Conservation (phyloP, 148 eudicot genomes). For the Talinum fruticosum region DNA sequence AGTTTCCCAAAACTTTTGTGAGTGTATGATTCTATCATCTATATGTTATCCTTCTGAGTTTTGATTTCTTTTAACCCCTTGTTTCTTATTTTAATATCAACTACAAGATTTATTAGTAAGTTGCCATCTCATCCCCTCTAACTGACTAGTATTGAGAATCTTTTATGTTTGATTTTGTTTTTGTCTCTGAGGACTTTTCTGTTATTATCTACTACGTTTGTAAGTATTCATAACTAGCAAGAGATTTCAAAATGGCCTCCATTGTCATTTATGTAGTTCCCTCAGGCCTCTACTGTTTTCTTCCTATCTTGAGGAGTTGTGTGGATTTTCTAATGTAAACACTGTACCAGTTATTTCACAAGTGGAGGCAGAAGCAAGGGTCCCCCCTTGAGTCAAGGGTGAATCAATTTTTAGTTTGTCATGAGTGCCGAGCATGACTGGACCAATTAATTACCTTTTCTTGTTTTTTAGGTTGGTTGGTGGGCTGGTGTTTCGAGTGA, state of each 20-base stretch:
- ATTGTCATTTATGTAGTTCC: not conserved
- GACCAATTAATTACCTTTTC: not conserved
- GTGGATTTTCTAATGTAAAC: not conserved
- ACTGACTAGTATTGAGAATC: not conserved
- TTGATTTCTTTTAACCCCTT: not conserved
- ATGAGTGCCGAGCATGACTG: not conserved
- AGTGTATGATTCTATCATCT: not conserved
- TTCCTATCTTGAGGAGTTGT: not conserved
- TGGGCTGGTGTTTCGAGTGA: slow-evolving; percentile 94
- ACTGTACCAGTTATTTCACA: not conserved
- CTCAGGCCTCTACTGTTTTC: not conserved
- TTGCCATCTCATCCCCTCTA: not conserved
- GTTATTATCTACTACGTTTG: not conserved
- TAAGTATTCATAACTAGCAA: not conserved
- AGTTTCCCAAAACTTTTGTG: no score
- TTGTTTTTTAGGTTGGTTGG: slow-evolving; percentile 82
- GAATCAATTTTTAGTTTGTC: not conserved
- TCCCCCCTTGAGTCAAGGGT: not conserved
- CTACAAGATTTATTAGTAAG: not conserved
- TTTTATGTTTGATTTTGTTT: not conserved
- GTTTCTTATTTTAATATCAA: not conserved
- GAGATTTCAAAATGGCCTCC: not conserved
- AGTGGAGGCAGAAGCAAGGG: not conserved
- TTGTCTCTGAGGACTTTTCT: not conserved
- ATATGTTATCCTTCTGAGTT: not conserved